Evolutionary conservation across 352 stramenopile genomes (phyloP), one percentile per base, ranked within the genome.

Genomic region (Phytophthora brassicae): DNA sequence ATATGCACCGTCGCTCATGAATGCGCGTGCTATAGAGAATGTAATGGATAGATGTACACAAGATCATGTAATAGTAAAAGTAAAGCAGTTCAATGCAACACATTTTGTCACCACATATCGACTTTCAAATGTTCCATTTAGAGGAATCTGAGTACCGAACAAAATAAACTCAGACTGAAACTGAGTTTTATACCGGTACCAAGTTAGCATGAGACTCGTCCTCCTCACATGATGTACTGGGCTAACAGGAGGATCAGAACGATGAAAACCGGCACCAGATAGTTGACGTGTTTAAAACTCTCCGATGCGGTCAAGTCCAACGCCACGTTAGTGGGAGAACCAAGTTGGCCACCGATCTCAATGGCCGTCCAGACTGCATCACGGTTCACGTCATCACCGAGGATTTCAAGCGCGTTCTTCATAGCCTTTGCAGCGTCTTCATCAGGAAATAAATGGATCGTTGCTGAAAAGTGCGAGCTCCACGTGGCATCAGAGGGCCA

Each of bases 401-500:
- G 68, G 31, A 91, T 79, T 60, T 91, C 79, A 38, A 88, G 67
- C 19, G 82, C 80, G 42, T 77, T 79, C 45, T 85, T 74, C 35
- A 79, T 72, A 17, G 61, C 73, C 28, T 72, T 48, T 28, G 44
- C 55, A 22, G 51, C 49, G 46, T 86, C 68, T 56, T 86, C 81
- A 14, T 84, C 76, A 4, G 65, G 66, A 35, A 88, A 81, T 20
- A 85, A 64, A 45, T 88, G 64, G 39, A 70, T 52, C 38, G 56
- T 74, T 36, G 50, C 67, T 11, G 43, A 61, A 66, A 76, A 82
- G 64, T 68, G 73, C 43, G 36, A 53, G 36, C 68, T 82, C 47
- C 36, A 63, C 23, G 16, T 39, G 20, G 45, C 53, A 60, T 23
- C 48, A 6, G 43, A 75, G 26, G 46, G 51, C 78, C 79, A 89